phyloP scores from a whole-genome alignment of 2,329 filamentous ascomycete species.

The Fusarium fracticaudum region DNA sequence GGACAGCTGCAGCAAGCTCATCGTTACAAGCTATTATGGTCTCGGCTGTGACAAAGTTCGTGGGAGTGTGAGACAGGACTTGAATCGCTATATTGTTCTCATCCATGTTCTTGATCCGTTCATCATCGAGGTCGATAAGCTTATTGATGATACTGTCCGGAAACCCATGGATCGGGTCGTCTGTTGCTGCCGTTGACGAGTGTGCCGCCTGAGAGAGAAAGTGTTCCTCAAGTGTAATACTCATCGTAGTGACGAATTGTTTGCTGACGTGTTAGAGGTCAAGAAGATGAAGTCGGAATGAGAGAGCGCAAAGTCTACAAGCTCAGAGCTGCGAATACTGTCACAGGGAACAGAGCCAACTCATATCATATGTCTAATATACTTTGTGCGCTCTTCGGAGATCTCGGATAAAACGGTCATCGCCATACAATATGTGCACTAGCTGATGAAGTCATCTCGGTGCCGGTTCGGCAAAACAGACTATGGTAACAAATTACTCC shows the following conservation, averaged over 20 bases:
- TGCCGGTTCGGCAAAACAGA: neutral
- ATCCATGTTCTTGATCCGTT: neutral
- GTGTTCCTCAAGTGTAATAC: neutral
- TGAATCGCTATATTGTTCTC: neutral
- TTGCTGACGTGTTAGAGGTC: neutral
- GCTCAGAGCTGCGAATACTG: too few species aligned
- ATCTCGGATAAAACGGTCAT: neutral
- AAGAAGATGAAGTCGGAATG: neutral
- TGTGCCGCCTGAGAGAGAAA: neutral
- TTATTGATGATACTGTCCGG: neutral
- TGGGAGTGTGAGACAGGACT: neutral
- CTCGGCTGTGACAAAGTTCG: neutral
- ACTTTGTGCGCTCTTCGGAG: neutral
- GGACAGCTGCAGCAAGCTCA: neutral
- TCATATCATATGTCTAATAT: neutral
- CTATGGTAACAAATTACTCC: accelerated
- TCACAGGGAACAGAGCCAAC: accelerated
- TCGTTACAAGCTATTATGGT: neutral
- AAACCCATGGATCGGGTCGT: neutral
- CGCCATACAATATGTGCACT: neutral
- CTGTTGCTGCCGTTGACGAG: neutral
- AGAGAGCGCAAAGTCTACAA: accelerated
- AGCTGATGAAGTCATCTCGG: neutral
- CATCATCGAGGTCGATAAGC: neutral
- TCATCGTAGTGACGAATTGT: neutral